Evolutionary conservation across 768 basidiomycete species (phyloP).

Genomic region (Kwoniella sp.): DNA sequence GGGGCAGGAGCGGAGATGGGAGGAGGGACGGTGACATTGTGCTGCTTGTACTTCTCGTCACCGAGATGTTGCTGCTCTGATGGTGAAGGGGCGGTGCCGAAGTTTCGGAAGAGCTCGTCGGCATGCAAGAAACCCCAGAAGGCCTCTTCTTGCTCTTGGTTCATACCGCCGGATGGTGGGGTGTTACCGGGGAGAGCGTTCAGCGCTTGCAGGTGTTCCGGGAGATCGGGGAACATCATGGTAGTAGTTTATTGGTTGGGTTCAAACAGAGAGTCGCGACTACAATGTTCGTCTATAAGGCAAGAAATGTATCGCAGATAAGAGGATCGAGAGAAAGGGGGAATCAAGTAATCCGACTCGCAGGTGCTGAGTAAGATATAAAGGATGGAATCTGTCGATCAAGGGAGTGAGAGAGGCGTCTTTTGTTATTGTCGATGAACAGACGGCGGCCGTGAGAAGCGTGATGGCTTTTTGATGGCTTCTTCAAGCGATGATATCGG

Average conservation of each 20-base stretch:
- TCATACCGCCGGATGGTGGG: conserved; percentile 25
- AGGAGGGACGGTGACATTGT: background rate
- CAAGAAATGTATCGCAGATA: no score
- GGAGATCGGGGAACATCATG: conserved; percentile 45
- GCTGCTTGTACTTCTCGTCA: conserved; percentile 12
- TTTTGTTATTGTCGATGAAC: background rate
- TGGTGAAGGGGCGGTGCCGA: conserved; percentile 37
- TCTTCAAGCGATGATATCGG: background rate
- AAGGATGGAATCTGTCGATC: conserved; percentile 1
- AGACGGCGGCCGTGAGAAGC: no score
- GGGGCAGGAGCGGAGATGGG: conserved; percentile 18
- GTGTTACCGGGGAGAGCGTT: conserved; percentile 42
- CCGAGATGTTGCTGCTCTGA: conserved; percentile 6
- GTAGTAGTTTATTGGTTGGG: background rate
- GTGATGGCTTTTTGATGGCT: background rate
- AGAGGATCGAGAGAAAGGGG: background rate
- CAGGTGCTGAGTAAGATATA: background rate
- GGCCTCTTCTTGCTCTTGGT: conserved; percentile 42
- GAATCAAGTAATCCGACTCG: background rate
- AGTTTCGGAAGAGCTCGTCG: conserved; percentile 47
- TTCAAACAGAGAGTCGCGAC: background rate
- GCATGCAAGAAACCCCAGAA: conserved; percentile 48
- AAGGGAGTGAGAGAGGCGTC: background rate
- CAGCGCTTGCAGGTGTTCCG: conserved; percentile 42
- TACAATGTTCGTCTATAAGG: no score